Evolutionary conservation across 495 filamentous ascomycete genomes (phyloP).

Genomic region (Daldinia caldariorum): DNA sequence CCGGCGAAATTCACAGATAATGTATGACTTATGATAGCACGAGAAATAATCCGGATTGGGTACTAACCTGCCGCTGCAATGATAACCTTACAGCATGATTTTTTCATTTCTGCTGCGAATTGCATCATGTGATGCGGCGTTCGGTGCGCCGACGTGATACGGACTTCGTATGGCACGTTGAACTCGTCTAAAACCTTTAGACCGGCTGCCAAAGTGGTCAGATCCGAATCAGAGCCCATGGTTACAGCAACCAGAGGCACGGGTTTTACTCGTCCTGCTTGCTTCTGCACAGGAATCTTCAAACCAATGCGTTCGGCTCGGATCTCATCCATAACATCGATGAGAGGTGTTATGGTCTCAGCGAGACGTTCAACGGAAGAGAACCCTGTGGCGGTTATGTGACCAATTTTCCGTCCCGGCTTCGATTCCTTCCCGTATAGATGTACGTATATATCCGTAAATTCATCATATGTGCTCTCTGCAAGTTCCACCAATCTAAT

Average conservation of each 20-base stretch:
- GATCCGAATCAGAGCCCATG: slow-evolving; percentile 96
- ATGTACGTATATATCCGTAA: slow-evolving; percentile 68
- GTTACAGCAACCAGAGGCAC: slow-evolving; percentile 80
- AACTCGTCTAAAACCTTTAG: slow-evolving; percentile 80
- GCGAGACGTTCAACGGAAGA: slow-evolving; percentile 77
- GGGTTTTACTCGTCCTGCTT: slow-evolving; percentile 35
- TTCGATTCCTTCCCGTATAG: slow-evolving; percentile 92
- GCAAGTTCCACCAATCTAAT: slow-evolving; percentile 71
- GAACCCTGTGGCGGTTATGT: slow-evolving; percentile 78
- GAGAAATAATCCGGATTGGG: background rate
- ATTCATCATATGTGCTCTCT: slow-evolving; percentile 64
- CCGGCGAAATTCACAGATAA: background rate
- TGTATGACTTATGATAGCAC: background rate
- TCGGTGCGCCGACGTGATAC: slow-evolving; percentile 94
- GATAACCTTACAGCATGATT: slow-evolving; percentile 82
- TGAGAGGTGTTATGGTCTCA: slow-evolving; percentile 70
- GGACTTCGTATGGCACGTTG: slow-evolving; percentile 75
- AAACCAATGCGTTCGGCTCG: slow-evolving; percentile 63
- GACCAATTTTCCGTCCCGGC: slow-evolving; percentile 93
- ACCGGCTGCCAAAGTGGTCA: slow-evolving; percentile 78
- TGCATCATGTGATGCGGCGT: slow-evolving; percentile 84
- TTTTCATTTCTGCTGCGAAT: slow-evolving; percentile 74
- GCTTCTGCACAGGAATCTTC: slow-evolving; percentile 41
- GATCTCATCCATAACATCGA: slow-evolving; percentile 71
- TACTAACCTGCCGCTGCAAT: slow-evolving; percentile 79